These are phyloP conservation scores for Sisymbrium altissimum DNA, from an alignment of 345 rosid genomes.

Conservation along the genomic window DNA sequence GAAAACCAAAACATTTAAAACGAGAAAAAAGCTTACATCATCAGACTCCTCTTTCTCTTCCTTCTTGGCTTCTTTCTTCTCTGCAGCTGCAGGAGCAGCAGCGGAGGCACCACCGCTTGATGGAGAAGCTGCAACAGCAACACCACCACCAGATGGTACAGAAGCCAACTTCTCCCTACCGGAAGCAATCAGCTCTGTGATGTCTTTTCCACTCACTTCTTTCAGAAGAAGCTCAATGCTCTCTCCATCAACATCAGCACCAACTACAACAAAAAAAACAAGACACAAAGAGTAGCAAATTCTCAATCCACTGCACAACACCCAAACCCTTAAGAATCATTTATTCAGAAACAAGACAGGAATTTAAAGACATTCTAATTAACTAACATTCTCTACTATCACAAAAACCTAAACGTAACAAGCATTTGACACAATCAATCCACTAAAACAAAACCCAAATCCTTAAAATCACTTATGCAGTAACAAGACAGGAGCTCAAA, in stretches of 20 bases:
- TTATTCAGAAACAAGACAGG: neutral
- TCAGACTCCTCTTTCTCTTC: conserved; percentile 84
- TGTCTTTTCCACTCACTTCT: conserved; percentile 58
- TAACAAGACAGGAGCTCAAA: too few species aligned
- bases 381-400: too few species aligned
- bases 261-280: conserved; percentile 41
- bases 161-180: conserved; percentile 80
- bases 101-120: conserved; percentile 38
- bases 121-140: conserved; percentile 37
- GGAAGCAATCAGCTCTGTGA: conserved; percentile 60
- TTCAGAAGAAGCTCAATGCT: conserved; percentile 54
- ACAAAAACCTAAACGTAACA: neutral
- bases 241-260: conserved; percentile 63
- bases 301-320: too few species aligned
- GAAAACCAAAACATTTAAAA: neutral
- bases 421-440: too few species aligned
- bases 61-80: conserved; percentile 66
- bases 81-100: conserved; percentile 50
- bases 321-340: neutral
- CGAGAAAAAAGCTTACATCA: conserved; percentile 41
- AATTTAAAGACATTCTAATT: too few species aligned
- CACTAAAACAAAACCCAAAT: too few species aligned
- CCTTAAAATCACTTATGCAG: too few species aligned
- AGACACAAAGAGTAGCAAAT: neutral
- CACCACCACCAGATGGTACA: conserved; percentile 71